Base-by-base conservation (phyloP, 2,329 filamentous ascomycete genomes). In the Sporothrix mexicana region DNA sequence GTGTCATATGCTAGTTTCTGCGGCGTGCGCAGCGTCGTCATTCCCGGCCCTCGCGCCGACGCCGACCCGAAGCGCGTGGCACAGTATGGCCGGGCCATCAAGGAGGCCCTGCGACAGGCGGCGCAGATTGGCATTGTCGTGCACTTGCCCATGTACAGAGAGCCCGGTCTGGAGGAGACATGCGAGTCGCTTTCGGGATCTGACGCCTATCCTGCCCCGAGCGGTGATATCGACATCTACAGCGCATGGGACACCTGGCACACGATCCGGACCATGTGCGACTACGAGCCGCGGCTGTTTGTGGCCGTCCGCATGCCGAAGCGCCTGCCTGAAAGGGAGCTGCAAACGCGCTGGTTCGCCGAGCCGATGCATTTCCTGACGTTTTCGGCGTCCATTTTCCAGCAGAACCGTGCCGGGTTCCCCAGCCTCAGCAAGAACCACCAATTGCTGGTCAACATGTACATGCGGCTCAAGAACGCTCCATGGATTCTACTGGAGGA, bases 1-100 rank as follows among this genome's bases (percentile, higher is more conserved):
- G 88, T 98, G 66, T 93, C 94, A 67, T 99, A 98, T 82, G 96
- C 97, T 75, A 95, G 94, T 75, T 99, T 98, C 82, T 98, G 94
- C 79, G 97, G 97, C 49, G 88, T 96, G 66, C 90, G 91, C 72
- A 97, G 92, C 81, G 86, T 98, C 73, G 85, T 98, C 69, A 85
- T 99, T 43, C 90, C 92, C 1, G 94, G 94, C 0, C 96, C 96
- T 2, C 88, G 88, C 75, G 86, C 85, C 72, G 80, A 84, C 74
- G 81, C 83, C 15, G 84, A 83, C 66, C 82, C 84, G 76, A 83
- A 84, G 79, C 85, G 86, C n/a, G 79, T 88, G 85, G 78, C 91
- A 0, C 93, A 94, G 78, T 99, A 94, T 84, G 93, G 93, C 47
- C 91, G 95, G 71, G 92, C 93, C 1, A 88, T 99, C 43, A 90